phyloP scores from a whole-genome alignment of 2,329 filamentous ascomycete species.

The Pestalotiopsis fici region DNA sequence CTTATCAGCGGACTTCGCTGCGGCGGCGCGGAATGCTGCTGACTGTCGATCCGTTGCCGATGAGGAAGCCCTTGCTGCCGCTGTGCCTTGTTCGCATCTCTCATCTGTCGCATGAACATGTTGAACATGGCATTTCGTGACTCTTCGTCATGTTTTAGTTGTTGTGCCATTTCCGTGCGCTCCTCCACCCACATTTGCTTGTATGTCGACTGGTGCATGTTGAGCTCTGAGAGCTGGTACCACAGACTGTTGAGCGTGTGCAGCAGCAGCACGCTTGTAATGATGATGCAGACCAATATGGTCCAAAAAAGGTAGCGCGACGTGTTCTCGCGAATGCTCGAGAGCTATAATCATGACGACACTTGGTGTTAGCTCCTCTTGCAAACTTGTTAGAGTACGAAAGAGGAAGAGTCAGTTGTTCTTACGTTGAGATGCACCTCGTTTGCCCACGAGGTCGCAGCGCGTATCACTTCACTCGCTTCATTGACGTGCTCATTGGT shows the following conservation, averaged over 20 bases:
- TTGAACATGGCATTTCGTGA: not conserved
- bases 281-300: not conserved
- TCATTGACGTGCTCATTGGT: not conserved
- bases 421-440: constrained; percentile 7
- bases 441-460: constrained; percentile 6
- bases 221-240: constrained; percentile 8
- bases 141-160: not conserved
- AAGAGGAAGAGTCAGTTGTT: not conserved
- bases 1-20: not conserved
- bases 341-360: not conserved
- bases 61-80: not conserved
- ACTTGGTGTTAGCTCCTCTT: not conserved
- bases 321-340: constrained; percentile 3
- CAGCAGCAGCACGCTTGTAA: not conserved
- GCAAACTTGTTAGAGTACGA: no score
- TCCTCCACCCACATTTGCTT: constrained; percentile 9
- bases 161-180: constrained; percentile 1
- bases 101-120: not conserved
- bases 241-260: constrained; percentile 8
- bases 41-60: not conserved
- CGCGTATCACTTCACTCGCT: not conserved
- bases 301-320: constrained; percentile 12
- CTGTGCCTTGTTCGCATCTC: not conserved
- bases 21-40: not conserved
- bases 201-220: constrained; percentile 8